phyloP scores from a whole-genome alignment of 768 basidiomycete species.

The Trametes punicea region DNA sequence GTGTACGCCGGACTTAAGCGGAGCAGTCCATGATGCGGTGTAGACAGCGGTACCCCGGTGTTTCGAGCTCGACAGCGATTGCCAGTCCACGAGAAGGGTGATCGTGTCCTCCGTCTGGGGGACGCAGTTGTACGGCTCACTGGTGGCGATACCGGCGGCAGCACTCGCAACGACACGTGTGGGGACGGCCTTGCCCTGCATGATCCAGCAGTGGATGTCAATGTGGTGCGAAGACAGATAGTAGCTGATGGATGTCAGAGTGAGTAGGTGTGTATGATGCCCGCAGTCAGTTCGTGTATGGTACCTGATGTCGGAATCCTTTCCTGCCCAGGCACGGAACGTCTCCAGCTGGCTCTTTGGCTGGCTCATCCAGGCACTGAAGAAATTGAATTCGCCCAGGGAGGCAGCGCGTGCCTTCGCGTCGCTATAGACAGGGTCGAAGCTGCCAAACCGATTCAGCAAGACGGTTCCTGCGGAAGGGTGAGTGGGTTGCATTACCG shows the following conservation, averaged over 20 bases:
- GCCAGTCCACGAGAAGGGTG: conserved; percentile 93
- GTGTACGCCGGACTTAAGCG: conserved; percentile 85
- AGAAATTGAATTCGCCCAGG: conserved; percentile 92
- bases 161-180: conserved; percentile 90
- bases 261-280: background rate
- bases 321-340: conserved; percentile 93
- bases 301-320: conserved; percentile 88
- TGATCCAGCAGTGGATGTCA: conserved; percentile 83
- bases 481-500: conserved; percentile 41
- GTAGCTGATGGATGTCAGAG: conserved; percentile 48
- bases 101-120: conserved; percentile 92
- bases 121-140: conserved; percentile 84
- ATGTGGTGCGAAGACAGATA: conserved; percentile 96
- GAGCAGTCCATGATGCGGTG: conserved; percentile 94
- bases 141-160: conserved; percentile 86
- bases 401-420: conserved; percentile 72
- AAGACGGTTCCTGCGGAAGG: background rate
- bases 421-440: conserved; percentile 91
- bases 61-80: conserved; percentile 67
- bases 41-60: conserved; percentile 88
- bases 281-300: background rate
- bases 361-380: conserved; percentile 97
- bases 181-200: conserved; percentile 70
- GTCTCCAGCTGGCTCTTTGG: conserved; percentile 94
- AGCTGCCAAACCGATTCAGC: conserved; percentile 37